Conservation (phyloP, 1,284 basidiomycete species). For the Porodaedalea pini region DNA sequence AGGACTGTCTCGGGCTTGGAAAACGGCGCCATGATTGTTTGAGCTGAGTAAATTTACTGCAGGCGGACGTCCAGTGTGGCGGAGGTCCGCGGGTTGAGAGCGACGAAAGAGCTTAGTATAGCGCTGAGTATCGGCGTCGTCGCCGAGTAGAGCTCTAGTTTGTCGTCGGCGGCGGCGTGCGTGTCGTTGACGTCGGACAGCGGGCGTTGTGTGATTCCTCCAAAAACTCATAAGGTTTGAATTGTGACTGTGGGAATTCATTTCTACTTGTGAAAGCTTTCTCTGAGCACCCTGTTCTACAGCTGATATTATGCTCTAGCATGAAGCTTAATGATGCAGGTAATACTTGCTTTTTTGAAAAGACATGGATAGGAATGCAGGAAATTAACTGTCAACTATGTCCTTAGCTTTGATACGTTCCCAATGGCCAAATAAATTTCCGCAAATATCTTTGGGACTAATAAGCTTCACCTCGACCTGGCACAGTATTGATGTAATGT, state of each 20-base stretch:
- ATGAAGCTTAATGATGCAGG: no score
- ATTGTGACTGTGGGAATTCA: background rate
- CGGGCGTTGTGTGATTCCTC: slow-evolving; percentile 9
- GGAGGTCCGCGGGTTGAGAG: background rate
- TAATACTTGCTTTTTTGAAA: no score
- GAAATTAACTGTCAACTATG: no score
- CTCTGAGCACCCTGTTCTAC: no score
- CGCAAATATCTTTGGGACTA: no score
- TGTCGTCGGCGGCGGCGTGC: background rate
- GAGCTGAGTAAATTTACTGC: slow-evolving; percentile 1
- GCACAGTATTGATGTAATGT: no score
- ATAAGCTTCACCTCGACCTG: no score
- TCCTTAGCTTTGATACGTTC: no score
- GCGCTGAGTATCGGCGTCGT: background rate
- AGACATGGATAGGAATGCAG: no score
- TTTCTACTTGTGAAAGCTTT: background rate
- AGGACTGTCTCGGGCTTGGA: slow-evolving; percentile 89
- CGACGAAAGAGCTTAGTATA: background rate
- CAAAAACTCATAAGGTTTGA: slow-evolving; percentile 16
- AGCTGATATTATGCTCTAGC: no score
- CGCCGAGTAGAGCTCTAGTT: background rate
- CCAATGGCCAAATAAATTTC: no score
- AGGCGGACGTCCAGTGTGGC: slow-evolving; percentile 12
- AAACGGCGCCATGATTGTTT: slow-evolving; percentile 71
- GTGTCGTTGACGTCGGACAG: background rate